Evolutionary conservation across 2,329 filamentous ascomycete species (phyloP).

Genomic region (Ceratocystis cubensis): DNA sequence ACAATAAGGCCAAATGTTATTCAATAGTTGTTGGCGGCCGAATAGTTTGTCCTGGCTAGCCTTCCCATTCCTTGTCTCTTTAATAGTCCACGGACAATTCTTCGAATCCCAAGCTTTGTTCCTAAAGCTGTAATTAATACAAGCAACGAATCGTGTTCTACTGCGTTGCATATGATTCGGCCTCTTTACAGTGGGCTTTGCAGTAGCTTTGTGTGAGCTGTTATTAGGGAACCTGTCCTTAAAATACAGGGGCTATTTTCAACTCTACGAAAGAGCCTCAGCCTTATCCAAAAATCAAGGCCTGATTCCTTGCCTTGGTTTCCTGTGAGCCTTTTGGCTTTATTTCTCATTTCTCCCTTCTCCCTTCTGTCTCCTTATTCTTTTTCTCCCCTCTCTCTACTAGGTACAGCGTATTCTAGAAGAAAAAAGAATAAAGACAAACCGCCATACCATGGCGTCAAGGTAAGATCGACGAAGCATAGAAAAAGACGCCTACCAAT

Average conservation of each 20-base stretch:
- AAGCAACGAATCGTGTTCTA: background rate
- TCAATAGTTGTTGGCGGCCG: too few species aligned
- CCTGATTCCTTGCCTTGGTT: background rate
- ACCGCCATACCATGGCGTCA: slow-evolving; percentile 1
- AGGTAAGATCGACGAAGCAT: background rate
- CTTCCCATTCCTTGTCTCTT: too few species aligned
- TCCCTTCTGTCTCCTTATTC: background rate
- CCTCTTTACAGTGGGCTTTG: background rate
- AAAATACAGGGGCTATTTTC: slow-evolving; percentile 3
- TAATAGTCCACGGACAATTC: too few species aligned
- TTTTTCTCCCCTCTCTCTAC: background rate
- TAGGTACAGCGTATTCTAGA: background rate
- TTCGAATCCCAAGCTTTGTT: background rate
- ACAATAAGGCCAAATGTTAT: too few species aligned
- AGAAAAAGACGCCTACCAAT: too few species aligned
- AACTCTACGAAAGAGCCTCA: background rate
- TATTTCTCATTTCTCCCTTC: background rate
- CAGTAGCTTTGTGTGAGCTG: background rate
- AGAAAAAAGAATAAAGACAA: background rate
- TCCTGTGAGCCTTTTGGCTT: background rate
- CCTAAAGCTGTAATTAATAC: background rate
- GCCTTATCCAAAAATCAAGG: background rate
- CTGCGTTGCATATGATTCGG: background rate
- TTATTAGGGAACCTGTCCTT: background rate
- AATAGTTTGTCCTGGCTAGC: too few species aligned